Evolutionary conservation across 2,329 filamentous ascomycete genomes (phyloP).

Genomic region (Aspergillus sp.): DNA sequence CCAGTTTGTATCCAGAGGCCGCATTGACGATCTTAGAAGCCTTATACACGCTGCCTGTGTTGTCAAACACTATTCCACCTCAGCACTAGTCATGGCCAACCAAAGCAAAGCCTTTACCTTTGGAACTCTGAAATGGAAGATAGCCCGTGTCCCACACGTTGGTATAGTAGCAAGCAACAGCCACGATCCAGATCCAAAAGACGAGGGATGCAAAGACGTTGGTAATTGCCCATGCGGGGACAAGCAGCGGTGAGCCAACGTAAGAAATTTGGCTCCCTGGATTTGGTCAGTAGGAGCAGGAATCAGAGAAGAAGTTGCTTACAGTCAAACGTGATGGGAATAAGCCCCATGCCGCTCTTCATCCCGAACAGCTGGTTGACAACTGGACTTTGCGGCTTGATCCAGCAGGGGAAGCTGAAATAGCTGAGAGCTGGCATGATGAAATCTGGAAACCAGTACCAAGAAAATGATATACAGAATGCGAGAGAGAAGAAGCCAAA

Average conservation of each 20-base stretch:
- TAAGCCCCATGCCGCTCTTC: conserved; percentile 27
- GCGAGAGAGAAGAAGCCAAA: conserved; percentile 24
- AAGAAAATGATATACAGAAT: conserved; percentile 23
- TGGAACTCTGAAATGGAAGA: conserved; percentile 53
- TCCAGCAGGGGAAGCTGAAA: conserved; percentile 31
- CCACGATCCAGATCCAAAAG: conserved; percentile 59
- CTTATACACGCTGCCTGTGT: conserved; percentile 63
- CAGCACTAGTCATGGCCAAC: too few species aligned
- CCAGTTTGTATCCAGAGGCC: conserved; percentile 55
- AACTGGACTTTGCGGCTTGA: conserved; percentile 23
- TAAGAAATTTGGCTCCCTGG: conserved; percentile 28
- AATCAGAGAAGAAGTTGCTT: conserved; percentile 44
- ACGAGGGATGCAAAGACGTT: conserved; percentile 67
- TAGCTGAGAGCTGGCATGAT: conserved; percentile 30
- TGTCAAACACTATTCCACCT: conserved; percentile 59
- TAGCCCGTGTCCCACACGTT: conserved; percentile 64
- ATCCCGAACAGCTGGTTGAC: conserved; percentile 32
- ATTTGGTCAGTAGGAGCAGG: conserved; percentile 40
- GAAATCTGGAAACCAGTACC: conserved; percentile 31
- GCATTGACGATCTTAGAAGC: conserved; percentile 58
- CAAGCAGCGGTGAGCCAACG: conserved; percentile 54
- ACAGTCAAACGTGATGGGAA: conserved; percentile 44
- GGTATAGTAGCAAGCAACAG: conserved; percentile 61
- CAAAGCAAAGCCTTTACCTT: conserved; percentile 11
- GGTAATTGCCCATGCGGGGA: conserved; percentile 67